Evolutionary conservation across 2,329 filamentous ascomycete species (phyloP), one percentile per base, ranked within the genome.

Genomic region (Aspergillus felis): DNA sequence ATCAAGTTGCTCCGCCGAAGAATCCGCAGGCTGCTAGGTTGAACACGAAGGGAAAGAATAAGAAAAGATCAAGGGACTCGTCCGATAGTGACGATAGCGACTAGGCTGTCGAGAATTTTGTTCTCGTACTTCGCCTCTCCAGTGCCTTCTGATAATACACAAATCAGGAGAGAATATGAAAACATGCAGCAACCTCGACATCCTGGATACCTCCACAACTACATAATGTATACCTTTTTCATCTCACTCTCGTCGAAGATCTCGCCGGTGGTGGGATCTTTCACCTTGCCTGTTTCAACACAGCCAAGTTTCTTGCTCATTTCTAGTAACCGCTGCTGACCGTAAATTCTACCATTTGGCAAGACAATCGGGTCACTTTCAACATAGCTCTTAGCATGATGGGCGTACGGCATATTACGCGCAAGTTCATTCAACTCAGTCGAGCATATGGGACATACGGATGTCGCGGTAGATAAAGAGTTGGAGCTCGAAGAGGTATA

Each of bases 371-470:
- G 84, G 70, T 97, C 92, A 49, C 86, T 86, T 70, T 96, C 93
- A 29, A 97, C 91, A 60, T 91, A 90, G 71, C 91, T 96, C 80
- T 95, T 95, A 29, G 89, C 92, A 73, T 99, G 94, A 69, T 96
- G 90, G 2, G 94, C 94, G 68, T 97, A 97, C 0, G 94, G 94
- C 48, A 99, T 90, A 66, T 88, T 87, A 53, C 88, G 82, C 1
- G 94, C 93, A 35, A 99, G 83, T 68, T 92, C 90, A 73, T 97
- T 97, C 56, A 99, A 84, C 76, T 99, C 94, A 0, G 89, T 94
- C 50, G 89, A 94, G 79, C 94, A 99, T 69, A 99, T 97, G 3
- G 94, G 94, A 67, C 94, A 99, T 46, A 97, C 86, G 51, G 86
- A 88, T 7, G 89, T 88, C 1, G 86, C 86, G 1, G 88, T 83